A percentile compares a stretch with the other conserved stretches of the same genome.
Conservation (phyloP, 768 basidiomycete species). For the Tricholoma hemisulphureum region DNA sequence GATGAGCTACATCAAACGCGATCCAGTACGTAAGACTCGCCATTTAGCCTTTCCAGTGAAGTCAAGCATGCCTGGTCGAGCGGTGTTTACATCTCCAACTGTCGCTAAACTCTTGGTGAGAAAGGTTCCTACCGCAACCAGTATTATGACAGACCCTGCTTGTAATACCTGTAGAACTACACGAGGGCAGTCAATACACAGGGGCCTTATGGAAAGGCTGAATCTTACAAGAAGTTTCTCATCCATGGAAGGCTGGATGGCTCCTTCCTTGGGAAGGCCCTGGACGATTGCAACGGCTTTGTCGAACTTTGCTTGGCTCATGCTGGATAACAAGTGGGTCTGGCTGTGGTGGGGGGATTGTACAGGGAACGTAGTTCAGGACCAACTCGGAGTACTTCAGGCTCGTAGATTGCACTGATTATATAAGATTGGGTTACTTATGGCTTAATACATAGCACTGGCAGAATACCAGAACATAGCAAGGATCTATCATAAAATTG, state of each 20-base stretch:
- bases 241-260: conserved; percentile 68
- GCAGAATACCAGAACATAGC: too few relatives aligned
- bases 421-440: too few relatives aligned
- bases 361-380: neutral
- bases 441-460: too few relatives aligned
- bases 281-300: conserved; percentile 70
- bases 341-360: neutral
- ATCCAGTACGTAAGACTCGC: conserved; percentile 39
- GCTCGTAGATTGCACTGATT: too few relatives aligned
- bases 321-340: conserved; percentile 29
- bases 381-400: too few relatives aligned
- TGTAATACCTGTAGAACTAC: conserved; percentile 93
- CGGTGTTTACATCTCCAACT: conserved; percentile 66
- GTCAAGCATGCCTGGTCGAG: conserved; percentile 74
- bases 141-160: conserved; percentile 64
- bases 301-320: conserved; percentile 73
- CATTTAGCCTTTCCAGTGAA: conserved; percentile 91
- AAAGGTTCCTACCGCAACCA: conserved; percentile 2
- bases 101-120: conserved; percentile 46
- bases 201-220: conserved; percentile 10
- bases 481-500: neutral
- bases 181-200: conserved; percentile 11
- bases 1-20: neutral
- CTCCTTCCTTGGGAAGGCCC: conserved; percentile 74
- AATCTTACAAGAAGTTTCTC: conserved; percentile 78